Conservation (phyloP, 176 grass and related monocot species). For the Aegilops umbellulata region DNA sequence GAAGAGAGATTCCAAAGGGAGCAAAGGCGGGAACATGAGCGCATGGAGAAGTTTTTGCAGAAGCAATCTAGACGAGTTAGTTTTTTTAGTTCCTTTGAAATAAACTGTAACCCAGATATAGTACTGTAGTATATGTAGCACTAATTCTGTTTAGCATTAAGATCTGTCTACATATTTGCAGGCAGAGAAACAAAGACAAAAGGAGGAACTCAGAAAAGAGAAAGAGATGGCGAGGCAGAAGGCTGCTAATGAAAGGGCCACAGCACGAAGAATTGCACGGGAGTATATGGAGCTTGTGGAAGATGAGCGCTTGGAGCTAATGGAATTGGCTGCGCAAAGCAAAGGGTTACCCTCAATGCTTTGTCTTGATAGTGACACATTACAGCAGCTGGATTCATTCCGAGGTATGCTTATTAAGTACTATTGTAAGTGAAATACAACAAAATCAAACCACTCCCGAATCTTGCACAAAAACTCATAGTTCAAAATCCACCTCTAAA, state of each 20-base stretch:
- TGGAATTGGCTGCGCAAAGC: conserved; percentile 87
- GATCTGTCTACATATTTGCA: conserved; percentile 30
- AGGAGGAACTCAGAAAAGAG: conserved; percentile 89
- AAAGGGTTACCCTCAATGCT: conserved; percentile 86
- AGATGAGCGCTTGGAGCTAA: conserved; percentile 94
- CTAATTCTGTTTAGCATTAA: conserved; percentile 7
- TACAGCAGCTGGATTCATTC: conserved; percentile 86
- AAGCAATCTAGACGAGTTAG: conserved; percentile 83
- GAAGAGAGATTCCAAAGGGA: conserved; percentile 88
- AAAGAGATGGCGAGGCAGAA: conserved; percentile 84
- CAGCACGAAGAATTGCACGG: conserved; percentile 85
- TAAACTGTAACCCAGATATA: conserved; percentile 15
- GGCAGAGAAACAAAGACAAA: conserved; percentile 92
- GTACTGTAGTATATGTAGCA: conserved; percentile 8
- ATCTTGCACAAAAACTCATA: background rate
- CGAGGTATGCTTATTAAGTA: conserved; percentile 50
- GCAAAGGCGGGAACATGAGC: conserved; percentile 80
- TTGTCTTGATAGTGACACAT: conserved; percentile 79
- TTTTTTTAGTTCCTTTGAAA: conserved; percentile 25
- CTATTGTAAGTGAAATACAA: background rate
- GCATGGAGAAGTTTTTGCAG: conserved; percentile 84
- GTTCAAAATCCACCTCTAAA: background rate
- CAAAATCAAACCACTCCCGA: background rate
- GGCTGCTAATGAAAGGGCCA: conserved; percentile 86
- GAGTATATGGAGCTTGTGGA: conserved; percentile 96